Evolutionary conservation across 1,284 basidiomycete genomes (phyloP).

Genomic region (Mrakiaceae sp.): DNA sequence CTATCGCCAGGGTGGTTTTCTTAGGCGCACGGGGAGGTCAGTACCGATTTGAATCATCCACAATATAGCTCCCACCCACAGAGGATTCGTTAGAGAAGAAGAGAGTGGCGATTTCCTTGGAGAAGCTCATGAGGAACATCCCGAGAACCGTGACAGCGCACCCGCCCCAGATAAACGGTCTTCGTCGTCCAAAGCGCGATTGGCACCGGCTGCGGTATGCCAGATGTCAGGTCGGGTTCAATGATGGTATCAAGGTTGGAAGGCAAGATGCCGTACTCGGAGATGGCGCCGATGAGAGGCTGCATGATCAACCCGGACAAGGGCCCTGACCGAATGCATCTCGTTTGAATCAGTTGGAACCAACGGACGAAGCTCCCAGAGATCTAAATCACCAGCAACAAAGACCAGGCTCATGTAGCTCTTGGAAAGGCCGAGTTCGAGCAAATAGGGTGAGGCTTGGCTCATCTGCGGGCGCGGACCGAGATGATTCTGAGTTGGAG

Average conservation of each 20-base stretch:
- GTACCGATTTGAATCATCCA: too few species aligned
- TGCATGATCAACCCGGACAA: conserved; percentile 84
- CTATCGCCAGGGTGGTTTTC: conserved; percentile 50
- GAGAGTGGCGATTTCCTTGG: conserved; percentile 54
- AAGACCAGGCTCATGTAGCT: conserved; percentile 82
- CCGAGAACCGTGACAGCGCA: conserved; percentile 55
- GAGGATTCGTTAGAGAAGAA: conserved; percentile 35
- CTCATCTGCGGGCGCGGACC: neutral
- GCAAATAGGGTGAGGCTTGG: conserved; percentile 74
- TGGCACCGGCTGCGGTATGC: conserved; percentile 45
- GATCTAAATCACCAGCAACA: conserved; percentile 50
- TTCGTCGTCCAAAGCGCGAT: conserved; percentile 67
- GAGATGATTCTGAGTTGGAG: conserved; percentile 9
- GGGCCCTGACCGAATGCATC: conserved; percentile 41
- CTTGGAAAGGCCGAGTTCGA: conserved; percentile 80
- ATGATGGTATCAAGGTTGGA: too few species aligned
- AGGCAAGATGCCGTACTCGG: conserved; percentile 42
- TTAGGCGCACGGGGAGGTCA: neutral
- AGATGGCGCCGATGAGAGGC: conserved; percentile 65
- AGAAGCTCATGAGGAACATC: conserved; percentile 77
- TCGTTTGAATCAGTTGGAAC: neutral
- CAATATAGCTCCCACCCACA: too few species aligned
- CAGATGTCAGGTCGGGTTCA: neutral
- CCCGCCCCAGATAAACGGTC: conserved; percentile 73
- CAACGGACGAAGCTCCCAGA: neutral